Base-by-base conservation (phyloP, 352 stramenopile genomes). In the Phytophthora nicotianae region DNA sequence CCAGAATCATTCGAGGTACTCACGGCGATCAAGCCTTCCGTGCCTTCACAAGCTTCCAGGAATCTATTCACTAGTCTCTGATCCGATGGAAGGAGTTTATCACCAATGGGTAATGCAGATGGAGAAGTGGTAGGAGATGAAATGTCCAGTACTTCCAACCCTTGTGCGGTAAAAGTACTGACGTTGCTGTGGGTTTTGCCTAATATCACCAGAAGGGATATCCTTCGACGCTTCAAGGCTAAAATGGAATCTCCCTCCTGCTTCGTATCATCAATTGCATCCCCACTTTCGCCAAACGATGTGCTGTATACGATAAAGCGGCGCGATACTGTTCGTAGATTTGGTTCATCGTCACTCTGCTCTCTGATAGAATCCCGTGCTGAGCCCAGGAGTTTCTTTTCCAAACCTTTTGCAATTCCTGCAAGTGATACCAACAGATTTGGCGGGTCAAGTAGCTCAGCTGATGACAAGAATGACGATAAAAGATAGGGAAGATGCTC, bases 1-100 rank as follows among this genome's bases (percentile, higher is more conserved):
- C 54, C 40, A 49, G 40, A 57, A 21, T 16, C 20, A 38, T 21
- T 56, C 4, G 50, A 70, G 9, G 88, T 98, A 74, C 99, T 93
- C 2, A 92, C 69, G 0, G 81, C 83, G 8, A 93, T 73, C n/a
- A 79, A 46, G 24, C 73, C 79, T 1, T 65, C 45, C 1, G 80
- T 76, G 10, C 66, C 63, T 71, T 99, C 97, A 58, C 96, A 97
- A 38, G 72, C 73, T 32, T 77, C 62, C n/a, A 99, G 55, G 33
- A 99, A 98, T 11, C 73, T 70, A 4, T 70, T 50, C 6, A 99
- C 61, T 17, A 98, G 86, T 4, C 24, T 56, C 50, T 90, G 81
- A 21, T 95, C 56, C 16, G 65, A 46, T 43, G n/a, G 41, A 27
- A 17, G 0, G 41, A 43, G 13, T 32, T 37, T 58, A 11, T 52